Conservation (phyloP, 257 asterid genomes). For the Fraxinus anomala region DNA sequence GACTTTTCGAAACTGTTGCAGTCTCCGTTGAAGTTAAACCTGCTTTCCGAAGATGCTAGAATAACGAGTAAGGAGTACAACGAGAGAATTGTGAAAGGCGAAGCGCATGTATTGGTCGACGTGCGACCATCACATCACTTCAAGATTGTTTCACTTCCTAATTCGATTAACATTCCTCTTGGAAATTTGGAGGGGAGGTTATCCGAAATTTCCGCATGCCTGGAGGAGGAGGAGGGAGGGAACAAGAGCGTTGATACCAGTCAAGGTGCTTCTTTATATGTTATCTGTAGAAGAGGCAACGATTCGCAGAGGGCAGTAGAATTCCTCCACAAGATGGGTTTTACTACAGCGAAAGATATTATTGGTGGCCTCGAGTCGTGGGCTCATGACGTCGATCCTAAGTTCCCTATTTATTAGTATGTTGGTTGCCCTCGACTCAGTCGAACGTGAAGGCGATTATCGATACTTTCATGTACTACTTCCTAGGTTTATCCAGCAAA, state of each 20-base stretch:
- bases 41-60: conserved; percentile 71
- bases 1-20: conserved; percentile 37
- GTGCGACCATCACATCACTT: conserved; percentile 89
- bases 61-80: conserved; percentile 77
- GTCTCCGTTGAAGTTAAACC: conserved; percentile 72
- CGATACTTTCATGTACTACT: background rate
- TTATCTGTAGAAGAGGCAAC: conserved; percentile 67
- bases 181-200: conserved; percentile 42
- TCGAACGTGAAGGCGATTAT: background rate
- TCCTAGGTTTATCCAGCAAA: no score
- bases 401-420: conserved; percentile 64
- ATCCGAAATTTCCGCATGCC: conserved; percentile 38
- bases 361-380: conserved; percentile 75
- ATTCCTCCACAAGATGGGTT: conserved; percentile 42
- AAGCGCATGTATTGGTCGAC: conserved; percentile 69
- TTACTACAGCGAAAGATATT: conserved; percentile 58
- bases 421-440: background rate
- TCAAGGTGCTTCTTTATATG: conserved; percentile 50
- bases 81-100: conserved; percentile 48
- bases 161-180: conserved; percentile 74
- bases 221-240: conserved; percentile 37
- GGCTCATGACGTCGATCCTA: conserved; percentile 62
- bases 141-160: conserved; percentile 52
- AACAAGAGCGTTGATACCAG: conserved; percentile 25
- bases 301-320: conserved; percentile 70